Conservation (phyloP, 2,329 filamentous ascomycete genomes). For the Phialemonium atrogriseum region DNA sequence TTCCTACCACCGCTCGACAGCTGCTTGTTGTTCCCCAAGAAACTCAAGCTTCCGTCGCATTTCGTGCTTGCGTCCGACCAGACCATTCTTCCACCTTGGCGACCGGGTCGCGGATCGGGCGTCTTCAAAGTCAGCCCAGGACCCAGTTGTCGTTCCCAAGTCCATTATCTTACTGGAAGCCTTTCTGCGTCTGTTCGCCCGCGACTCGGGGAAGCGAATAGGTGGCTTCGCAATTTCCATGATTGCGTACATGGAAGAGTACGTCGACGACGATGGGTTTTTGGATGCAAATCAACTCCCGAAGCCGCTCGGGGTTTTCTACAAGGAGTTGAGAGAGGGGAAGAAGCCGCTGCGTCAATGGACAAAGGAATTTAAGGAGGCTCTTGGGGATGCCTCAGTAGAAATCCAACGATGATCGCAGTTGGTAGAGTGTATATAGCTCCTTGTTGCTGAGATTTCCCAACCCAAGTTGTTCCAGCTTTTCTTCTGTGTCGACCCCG, state of each 20-base stretch:
- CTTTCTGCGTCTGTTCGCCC: constrained; percentile 15
- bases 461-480: no score
- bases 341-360: constrained; percentile 11
- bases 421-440: no score
- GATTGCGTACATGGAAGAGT: constrained; percentile 16
- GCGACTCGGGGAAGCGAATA: constrained; percentile 10
- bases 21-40: constrained; percentile 6
- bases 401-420: neutral
- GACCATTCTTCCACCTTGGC: constrained; percentile 13
- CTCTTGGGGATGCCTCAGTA: constrained; percentile 4
- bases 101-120: constrained; percentile 12
- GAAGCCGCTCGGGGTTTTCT: constrained; percentile 11
- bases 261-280: constrained; percentile 16
- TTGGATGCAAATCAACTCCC: constrained; percentile 13
- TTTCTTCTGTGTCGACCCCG: no score
- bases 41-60: constrained; percentile 6
- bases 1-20: constrained; percentile 14
- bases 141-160: constrained; percentile 11
- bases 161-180: constrained; percentile 17
- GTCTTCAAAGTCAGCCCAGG: constrained; percentile 7
- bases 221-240: constrained; percentile 13
- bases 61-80: constrained; percentile 15
- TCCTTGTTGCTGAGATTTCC: no score
- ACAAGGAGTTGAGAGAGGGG: constrained; percentile 8
- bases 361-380: constrained; percentile 8